These are phyloP conservation scores for carrot (Daucus carota) DNA, from an alignment of 129 eudicot genomes.

Conservation along the genomic window DNA sequence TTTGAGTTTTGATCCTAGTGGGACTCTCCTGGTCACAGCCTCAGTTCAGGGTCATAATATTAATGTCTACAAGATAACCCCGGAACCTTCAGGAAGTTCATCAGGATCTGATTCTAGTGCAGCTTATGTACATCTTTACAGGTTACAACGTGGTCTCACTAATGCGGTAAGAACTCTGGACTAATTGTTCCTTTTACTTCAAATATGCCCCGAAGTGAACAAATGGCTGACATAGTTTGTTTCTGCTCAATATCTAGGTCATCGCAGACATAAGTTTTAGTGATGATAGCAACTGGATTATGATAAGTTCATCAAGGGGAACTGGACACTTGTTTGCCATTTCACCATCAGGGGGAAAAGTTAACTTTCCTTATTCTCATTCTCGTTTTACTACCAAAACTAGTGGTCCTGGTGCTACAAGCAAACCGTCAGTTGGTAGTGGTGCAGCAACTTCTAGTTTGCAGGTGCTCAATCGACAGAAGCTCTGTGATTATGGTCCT, in stretches of 20 bases:
- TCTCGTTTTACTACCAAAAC: conserved; percentile 21
- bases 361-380: conserved; percentile 36
- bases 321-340: conserved; percentile 80
- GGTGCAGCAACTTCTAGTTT: conserved; percentile 25
- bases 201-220: neutral
- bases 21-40: conserved; percentile 78
- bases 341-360: conserved; percentile 65
- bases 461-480: conserved; percentile 31
- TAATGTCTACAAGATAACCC: conserved; percentile 68
- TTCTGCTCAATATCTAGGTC: conserved; percentile 33
- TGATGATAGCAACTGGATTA: conserved; percentile 81
- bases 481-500: conserved; percentile 30
- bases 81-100: conserved; percentile 26
- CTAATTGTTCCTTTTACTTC: neutral
- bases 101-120: conserved; percentile 31
- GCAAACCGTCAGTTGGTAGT: conserved; percentile 20
- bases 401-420: conserved; percentile 22
- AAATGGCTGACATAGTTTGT: neutral
- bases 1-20: conserved; percentile 84
- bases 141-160: conserved; percentile 86
- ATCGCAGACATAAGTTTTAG: conserved; percentile 95
- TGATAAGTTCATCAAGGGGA: conserved; percentile 87
- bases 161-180: conserved; percentile 54
- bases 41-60: conserved; percentile 94
- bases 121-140: conserved; percentile 67